These are phyloP conservation scores for Triticum urartu DNA, from an alignment of 176 grass and related monocot species.

Conservation along the genomic window DNA sequence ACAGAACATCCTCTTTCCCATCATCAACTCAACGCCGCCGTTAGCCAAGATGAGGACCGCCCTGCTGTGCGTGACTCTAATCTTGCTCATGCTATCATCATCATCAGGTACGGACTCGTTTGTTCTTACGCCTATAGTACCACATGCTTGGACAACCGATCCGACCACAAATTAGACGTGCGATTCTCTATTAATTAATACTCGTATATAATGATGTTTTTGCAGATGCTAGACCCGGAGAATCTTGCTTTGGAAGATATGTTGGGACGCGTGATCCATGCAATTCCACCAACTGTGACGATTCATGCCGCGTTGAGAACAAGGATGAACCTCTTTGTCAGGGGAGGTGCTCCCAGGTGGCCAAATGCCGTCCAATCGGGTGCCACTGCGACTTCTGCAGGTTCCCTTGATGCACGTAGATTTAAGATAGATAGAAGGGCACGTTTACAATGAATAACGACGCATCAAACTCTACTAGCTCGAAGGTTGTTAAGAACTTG, in stretches of 20 bases:
- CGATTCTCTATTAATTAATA: neutral
- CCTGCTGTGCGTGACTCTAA: neutral
- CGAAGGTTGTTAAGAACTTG: neutral
- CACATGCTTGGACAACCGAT: neutral
- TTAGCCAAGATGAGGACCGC: neutral
- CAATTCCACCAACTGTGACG: neutral
- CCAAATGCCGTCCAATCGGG: neutral
- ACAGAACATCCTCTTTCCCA: neutral
- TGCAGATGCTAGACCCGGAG: neutral
- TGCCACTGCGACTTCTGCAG: neutral
- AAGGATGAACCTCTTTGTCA: neutral
- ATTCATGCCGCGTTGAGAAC: neutral
- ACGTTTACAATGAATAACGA: neutral
- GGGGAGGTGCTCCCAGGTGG: neutral
- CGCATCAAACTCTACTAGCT: too few species aligned
- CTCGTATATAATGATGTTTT: neutral
- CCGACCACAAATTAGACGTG: neutral
- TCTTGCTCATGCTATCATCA: neutral
- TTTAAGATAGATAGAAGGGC: neutral
- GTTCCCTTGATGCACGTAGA: neutral
- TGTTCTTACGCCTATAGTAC: neutral
- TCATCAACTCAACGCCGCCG: neutral
- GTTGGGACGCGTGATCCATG: neutral
- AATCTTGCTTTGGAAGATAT: neutral
- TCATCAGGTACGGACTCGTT: neutral